Evolutionary conservation across 345 rosid genomes (phyloP), one percentile per base, ranked within the genome.

Genomic region (Salix caprea): DNA sequence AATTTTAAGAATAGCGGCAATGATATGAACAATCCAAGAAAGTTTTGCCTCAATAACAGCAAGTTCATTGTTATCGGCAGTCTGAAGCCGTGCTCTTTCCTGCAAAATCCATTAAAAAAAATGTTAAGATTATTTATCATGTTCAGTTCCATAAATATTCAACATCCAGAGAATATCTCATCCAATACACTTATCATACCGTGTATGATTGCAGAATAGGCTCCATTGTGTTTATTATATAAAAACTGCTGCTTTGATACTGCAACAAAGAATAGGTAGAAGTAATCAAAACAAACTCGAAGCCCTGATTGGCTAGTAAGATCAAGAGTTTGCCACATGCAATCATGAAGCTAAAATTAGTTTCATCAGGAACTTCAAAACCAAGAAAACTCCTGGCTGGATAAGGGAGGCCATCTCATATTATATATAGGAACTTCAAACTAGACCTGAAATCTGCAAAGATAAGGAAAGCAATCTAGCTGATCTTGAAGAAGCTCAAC

Each of bases 401-500:
- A 68, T n/a, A 82, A 52, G 23, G 56, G 15, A 60, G 74, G 73
- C 70, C 18, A 37, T 21, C 42, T 4, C 6, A 67, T 7, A 28
- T 28, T 18, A 34, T 15, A 65, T 44, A 70, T 39, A 67, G 67
- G 16, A 56, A 70, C 44, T 40, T 10, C 44, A 10, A 40, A 40
- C 54, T 28, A 73, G 85, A 96, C 99, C 99, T 96, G 98, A 87
- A 94, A 96, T 90, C 97, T 89, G 82, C 99, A 96, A 62, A 96
- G 92, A 83, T 89, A 86, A 73, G 99, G 99, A 88, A 96, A 94
- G 88, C 95, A 91, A 82, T 96, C 99, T 24, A 96, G 92, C 82
- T 96, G 98, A 85, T 96, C 99, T 84, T 96, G 99, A 77, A 96
- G 94, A 83, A 91, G 91, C 86, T 96, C 99, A 69, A 94, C 93